These are phyloP conservation scores for Aspergillus aculeatinus DNA, from an alignment of 2,329 filamentous ascomycete species.

Conservation along the genomic window DNA sequence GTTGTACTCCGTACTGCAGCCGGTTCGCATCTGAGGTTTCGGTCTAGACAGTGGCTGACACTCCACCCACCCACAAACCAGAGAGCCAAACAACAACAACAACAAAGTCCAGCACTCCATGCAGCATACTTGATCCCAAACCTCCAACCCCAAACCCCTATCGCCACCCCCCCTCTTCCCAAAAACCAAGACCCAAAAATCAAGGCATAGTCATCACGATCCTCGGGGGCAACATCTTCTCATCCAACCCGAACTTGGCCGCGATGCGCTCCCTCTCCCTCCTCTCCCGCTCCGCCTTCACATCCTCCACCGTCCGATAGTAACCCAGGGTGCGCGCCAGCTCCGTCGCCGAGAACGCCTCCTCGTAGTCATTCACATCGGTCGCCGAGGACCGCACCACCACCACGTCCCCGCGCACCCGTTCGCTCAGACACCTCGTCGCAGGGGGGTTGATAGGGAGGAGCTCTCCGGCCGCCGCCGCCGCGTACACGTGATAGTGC, in stretches of 20 bases:
- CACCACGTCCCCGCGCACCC: background rate
- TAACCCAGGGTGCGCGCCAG: background rate
- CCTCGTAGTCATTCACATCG: background rate
- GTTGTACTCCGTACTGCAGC: background rate
- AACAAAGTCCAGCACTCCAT: too few relatives aligned
- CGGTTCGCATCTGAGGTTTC: background rate
- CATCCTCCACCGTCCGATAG: background rate
- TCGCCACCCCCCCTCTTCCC: too few relatives aligned
- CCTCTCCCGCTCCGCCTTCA: background rate
- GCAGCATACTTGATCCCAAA: too few relatives aligned
- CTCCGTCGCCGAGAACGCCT: background rate
- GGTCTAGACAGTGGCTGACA: background rate
- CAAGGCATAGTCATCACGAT: too few relatives aligned
- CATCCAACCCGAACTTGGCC: too few relatives aligned
- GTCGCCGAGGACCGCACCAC: background rate
- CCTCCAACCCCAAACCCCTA: too few relatives aligned
- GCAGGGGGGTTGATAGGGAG: background rate
- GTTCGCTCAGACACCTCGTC: background rate
- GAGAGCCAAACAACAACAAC: too few relatives aligned
- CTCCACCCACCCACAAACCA: background rate
- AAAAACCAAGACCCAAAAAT: too few relatives aligned
- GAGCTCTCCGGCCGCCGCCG: too few relatives aligned
- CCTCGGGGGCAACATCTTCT: too few relatives aligned
- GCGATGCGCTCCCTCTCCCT: slow-evolving; percentile 1
- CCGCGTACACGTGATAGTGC: slow-evolving; percentile 8